Evolutionary conservation across 345 rosid species (phyloP).

Genomic region (Kernera saxatilis): DNA sequence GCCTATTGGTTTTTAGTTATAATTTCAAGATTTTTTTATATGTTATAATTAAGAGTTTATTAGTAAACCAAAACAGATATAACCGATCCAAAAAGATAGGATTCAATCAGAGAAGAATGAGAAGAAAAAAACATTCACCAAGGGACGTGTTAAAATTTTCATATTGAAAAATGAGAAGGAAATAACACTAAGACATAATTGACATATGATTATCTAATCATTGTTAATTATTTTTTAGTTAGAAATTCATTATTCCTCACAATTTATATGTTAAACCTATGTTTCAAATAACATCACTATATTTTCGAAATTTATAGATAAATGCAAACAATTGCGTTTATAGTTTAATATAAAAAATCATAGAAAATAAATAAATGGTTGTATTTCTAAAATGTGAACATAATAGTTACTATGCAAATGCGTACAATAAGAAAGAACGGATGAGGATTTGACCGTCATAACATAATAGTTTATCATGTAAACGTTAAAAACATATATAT

Average conservation of each 20-base stretch:
- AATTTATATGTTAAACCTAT: background rate
- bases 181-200: background rate
- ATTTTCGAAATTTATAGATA: background rate
- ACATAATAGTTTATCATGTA: too few species aligned
- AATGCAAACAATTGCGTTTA: background rate
- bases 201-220: background rate
- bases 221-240: background rate
- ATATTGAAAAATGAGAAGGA: background rate
- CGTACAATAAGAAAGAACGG: too few species aligned
- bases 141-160: background rate
- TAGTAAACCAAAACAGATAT: too few species aligned
- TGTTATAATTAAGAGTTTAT: too few species aligned
- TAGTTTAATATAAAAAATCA: background rate
- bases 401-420: background rate
- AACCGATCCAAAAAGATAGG: too few species aligned
- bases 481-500: too few species aligned
- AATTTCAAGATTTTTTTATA: too few species aligned
- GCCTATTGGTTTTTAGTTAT: background rate
- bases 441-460: too few species aligned
- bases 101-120: too few species aligned
- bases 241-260: background rate
- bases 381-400: background rate
- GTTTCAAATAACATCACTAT: background rate
- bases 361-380: background rate
- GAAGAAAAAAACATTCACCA: too few species aligned